Base-by-base conservation (phyloP, 1,139 yeast species). In the Yamadazyma oceani region DNA sequence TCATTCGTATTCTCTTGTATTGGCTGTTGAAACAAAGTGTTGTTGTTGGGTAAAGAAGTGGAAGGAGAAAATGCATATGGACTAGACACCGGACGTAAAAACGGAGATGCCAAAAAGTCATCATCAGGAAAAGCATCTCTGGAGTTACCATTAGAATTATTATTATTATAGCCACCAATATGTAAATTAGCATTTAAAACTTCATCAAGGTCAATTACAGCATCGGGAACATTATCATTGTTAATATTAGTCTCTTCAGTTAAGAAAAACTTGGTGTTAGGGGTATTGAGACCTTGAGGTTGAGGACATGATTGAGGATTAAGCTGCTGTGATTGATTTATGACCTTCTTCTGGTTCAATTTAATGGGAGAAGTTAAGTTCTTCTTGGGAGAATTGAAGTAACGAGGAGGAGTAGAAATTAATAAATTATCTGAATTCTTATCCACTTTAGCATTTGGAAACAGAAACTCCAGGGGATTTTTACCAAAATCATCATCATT, bases 171-270 rank as follows among this genome's bases (percentile, higher is more conserved):
- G 34, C 45, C 57, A 6, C 64, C 62, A 16, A 62, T 58, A 39
- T 66, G 67, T 35, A 62, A 45, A 47, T 62, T 64, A 6, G 70
- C 66, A 42, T 71, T 72, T 13, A 76, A 59, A 11, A 81, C 80
- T 39, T 78, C 78, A 50, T 81, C 85, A 39, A 81, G 60, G 50
- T 81, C 84, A 27, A 81, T 81, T 23, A 78, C 69, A 3, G 85
- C 83, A 47, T 79, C 82, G 0, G 85, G 85, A 3, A 77, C 67
- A 32, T 71, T 70, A 26, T 65, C 63, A 33, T 51, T 52, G 41
- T 57, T 58, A 17, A 60, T 26, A 3, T 45, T 53, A 2, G 67
- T 58, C 35, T 66, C 69, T 39, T 65, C 70, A 0, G 69, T 64
- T 17, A 60, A 46, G 37, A 64, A 66, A 40, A 65, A 60, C 22